A percentile compares a stretch with the other conserved stretches of the same genome.
Conservation (phyloP, 2,329 filamentous ascomycete species). For the Leptographium radiaticola region DNA sequence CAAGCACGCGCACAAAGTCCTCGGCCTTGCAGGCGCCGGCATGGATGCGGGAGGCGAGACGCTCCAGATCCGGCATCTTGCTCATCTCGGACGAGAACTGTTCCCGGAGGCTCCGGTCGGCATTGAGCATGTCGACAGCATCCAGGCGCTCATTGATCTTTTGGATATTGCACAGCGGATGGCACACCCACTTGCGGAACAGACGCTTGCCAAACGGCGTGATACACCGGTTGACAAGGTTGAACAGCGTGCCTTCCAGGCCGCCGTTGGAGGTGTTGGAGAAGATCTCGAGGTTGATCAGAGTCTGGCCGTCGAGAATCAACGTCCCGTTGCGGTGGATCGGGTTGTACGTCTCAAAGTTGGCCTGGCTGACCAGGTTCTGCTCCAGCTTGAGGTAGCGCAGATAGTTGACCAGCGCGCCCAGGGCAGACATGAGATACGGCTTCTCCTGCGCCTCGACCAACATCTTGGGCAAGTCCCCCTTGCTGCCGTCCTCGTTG, state of each 20-base stretch:
- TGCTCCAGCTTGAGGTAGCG: slow-evolving; percentile 77
- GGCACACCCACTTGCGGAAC: slow-evolving; percentile 94
- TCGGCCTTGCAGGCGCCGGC: slow-evolving; percentile 80
- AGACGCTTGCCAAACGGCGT: slow-evolving; percentile 95
- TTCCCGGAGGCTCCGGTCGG: slow-evolving; percentile 66
- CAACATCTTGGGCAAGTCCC: slow-evolving; percentile 68
- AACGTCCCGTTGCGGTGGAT: slow-evolving; percentile 84
- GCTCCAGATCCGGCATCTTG: slow-evolving; percentile 87
- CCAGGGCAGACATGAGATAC: slow-evolving; percentile 77
- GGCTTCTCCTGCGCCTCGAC: slow-evolving; percentile 64
- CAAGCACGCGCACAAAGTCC: slow-evolving; percentile 85
- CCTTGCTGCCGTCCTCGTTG: slow-evolving; percentile 31
- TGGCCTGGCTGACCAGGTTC: slow-evolving; percentile 75
- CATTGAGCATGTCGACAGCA: slow-evolving; percentile 85
- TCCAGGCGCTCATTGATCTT: slow-evolving; percentile 91
- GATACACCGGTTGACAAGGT: slow-evolving; percentile 82
- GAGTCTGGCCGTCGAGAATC: slow-evolving; percentile 85
- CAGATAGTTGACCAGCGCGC: slow-evolving; percentile 79
- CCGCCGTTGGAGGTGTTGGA: slow-evolving; percentile 84
- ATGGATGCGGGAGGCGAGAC: slow-evolving; percentile 87
- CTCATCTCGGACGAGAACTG: slow-evolving; percentile 79
- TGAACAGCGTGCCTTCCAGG: slow-evolving; percentile 75
- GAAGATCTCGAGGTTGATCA: slow-evolving; percentile 97
- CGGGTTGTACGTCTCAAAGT: slow-evolving; percentile 84
- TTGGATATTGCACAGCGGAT: slow-evolving; percentile 73